Base-by-base conservation (phyloP, 2,329 filamentous ascomycete species). In the Tothia fuscella region DNA sequence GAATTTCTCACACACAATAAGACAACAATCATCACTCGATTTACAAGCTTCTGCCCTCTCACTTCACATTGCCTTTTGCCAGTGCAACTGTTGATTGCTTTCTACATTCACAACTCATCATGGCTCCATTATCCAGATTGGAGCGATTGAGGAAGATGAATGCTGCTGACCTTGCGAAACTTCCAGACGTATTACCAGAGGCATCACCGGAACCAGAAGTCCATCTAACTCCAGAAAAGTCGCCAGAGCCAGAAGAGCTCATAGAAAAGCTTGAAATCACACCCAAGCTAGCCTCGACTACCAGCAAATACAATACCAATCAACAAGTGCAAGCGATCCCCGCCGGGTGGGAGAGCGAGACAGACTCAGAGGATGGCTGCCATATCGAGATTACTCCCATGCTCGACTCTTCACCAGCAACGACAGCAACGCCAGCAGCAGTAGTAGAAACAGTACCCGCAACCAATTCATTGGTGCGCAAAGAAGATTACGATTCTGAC, bases 331-430 rank as follows among this genome's bases (percentile, higher is more conserved):
- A 29, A 19, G 2, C 38, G 13, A 6, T 21, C 20, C 22, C 7
- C 14, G 29, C 25, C 7, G 30, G 12, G n/a, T 25, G 21, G 9
- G 34, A 37, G n/a, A 41, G 39, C 17, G 39, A 41, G 24, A n/a
- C n/a, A n/a, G 39, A 41, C 13, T 41, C 39, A 9, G 39, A 41
- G 22, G 39, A 29, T 22, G 39, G 30, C 22, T 41, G 39, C 34
- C 26, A 29, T n/a, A 34, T 41, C 12, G 29, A 34, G 5, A n/a
- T n/a, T n/a, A n/a, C n/a, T n/a, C n/a, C n/a, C n/a, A n/a, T n/a
- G n/a, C n/a, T n/a, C n/a, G n/a, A n/a, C n/a, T n/a, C n/a, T n/a
- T n/a, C n/a, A n/a, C n/a, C n/a, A n/a, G n/a, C n/a, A n/a, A n/a
- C n/a, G n/a, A n/a, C n/a, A n/a, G n/a, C n/a, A n/a, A n/a, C n/a